These are phyloP conservation scores for Asterophora parasitica DNA, from an alignment of 768 basidiomycete species.

Conservation along the genomic window DNA sequence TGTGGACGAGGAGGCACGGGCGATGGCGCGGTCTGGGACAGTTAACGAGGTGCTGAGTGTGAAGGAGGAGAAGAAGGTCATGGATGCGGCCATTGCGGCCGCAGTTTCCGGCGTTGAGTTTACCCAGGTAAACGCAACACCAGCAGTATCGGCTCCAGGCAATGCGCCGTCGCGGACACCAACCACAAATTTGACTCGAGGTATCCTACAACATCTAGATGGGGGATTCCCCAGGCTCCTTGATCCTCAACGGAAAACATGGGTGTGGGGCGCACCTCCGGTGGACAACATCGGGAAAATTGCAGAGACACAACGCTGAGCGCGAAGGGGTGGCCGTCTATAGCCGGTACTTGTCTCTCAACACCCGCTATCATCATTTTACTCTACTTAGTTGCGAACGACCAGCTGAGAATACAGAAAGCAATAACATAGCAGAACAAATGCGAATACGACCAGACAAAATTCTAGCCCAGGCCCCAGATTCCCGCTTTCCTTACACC, in stretches of 20 bases:
- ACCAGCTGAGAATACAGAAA: conserved; percentile 7
- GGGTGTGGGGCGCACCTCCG: conserved; percentile 71
- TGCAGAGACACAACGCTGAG: conserved; percentile 9
- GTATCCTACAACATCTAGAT: conserved; percentile 43
- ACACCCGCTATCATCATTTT: neutral
- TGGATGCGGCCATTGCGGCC: conserved; percentile 18
- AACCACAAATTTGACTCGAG: conserved; percentile 24
- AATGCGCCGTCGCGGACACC: neutral
- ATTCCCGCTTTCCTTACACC: conserved; percentile 83
- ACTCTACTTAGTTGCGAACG: neutral
- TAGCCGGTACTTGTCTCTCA: conserved; percentile 1
- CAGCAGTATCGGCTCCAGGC: neutral
- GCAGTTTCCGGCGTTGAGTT: conserved; percentile 9
- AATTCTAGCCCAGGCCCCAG: conserved; percentile 60
- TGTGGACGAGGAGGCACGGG: conserved; percentile 71
- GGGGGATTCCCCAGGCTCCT: conserved; percentile 44
- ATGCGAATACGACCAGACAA: neutral
- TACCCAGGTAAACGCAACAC: neutral
- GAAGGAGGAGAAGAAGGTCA: conserved; percentile 24
- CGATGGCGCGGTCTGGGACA: conserved; percentile 36
- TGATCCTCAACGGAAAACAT: conserved; percentile 57
- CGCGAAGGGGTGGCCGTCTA: neutral
- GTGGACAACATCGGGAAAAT: conserved; percentile 57
- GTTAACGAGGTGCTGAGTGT: conserved; percentile 21
- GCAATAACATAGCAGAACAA: conserved; percentile 14